A percentile compares a stretch with the other conserved stretches of the same genome.
phyloP scores from a whole-genome alignment of 2,329 filamentous ascomycete species.

The Aspergillus versicolor region DNA sequence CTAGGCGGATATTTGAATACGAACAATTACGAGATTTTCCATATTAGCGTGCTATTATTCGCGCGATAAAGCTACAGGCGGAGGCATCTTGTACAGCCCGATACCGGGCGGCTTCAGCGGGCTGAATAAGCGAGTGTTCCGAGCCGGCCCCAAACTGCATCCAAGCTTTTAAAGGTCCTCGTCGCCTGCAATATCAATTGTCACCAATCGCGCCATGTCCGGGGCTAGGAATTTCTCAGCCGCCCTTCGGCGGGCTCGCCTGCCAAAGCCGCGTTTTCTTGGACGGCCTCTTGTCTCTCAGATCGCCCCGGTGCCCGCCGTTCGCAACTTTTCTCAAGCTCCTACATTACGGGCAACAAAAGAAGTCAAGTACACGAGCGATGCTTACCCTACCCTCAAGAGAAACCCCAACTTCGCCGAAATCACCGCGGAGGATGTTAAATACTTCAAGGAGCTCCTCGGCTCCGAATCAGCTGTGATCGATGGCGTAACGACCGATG shows the following conservation, averaged over 20 bases:
- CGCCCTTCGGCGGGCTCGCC: conserved; percentile 33
- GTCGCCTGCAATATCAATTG: neutral
- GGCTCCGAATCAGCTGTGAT: conserved; percentile 77
- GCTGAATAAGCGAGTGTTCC: conserved; percentile 6
- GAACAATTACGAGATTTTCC: neutral
- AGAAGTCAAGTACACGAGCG: conserved; percentile 72
- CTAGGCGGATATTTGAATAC: neutral
- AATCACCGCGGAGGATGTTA: conserved; percentile 76
- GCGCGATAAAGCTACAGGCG: neutral
- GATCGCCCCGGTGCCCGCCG: conserved; percentile 16
- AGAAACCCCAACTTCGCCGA: conserved; percentile 70
- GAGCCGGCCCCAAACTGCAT: neutral
- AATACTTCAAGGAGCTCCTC: conserved; percentile 77
- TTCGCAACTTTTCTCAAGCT: conserved; percentile 33
- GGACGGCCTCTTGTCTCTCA: conserved; percentile 24
- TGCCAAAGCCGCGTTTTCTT: conserved; percentile 28
- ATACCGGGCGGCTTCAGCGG: neutral
- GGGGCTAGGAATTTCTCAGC: conserved; percentile 30
- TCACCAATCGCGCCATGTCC: conserved; percentile 26
- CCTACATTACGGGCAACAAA: conserved; percentile 28
- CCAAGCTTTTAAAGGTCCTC: neutral
- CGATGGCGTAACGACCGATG: conserved; percentile 75
- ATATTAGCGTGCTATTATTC: neutral
- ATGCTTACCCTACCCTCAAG: conserved; percentile 76
- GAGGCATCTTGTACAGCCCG: neutral